phyloP scores from a whole-genome alignment of 768 basidiomycete genomes.

The Russula compacta region DNA sequence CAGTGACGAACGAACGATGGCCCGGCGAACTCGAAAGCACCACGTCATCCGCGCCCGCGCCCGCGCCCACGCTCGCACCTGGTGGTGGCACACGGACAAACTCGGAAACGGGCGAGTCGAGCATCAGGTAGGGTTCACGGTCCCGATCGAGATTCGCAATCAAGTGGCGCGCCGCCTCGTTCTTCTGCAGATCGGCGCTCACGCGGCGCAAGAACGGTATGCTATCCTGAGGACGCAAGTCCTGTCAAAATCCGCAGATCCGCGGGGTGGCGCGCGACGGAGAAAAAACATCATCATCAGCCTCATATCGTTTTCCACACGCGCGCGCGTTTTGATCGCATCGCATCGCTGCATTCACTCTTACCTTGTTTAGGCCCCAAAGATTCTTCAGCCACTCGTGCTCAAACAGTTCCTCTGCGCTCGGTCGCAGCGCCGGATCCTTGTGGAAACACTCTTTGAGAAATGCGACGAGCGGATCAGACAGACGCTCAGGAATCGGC shows the following conservation, averaged over 20 bases:
- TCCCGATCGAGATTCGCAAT: constrained; percentile 32
- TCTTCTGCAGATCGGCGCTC: constrained; percentile 75
- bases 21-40: constrained; percentile 15
- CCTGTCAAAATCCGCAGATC: constrained; percentile 34
- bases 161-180: constrained; percentile 47
- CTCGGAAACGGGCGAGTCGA: constrained; percentile 30
- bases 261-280: too few relatives aligned
- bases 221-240: constrained; percentile 85
- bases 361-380: constrained; percentile 72
- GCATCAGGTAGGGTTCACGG: constrained; percentile 15
- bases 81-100: neutral
- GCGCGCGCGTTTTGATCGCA: neutral
- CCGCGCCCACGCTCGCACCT: neutral
- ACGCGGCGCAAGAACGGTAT: constrained; percentile 92
- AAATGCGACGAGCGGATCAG: constrained; percentile 71
- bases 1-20: neutral
- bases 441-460: constrained; percentile 85
- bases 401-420: constrained; percentile 76
- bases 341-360: constrained; percentile 12
- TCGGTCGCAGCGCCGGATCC: constrained; percentile 73
- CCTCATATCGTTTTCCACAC: too few relatives aligned
- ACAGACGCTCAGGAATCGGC: constrained; percentile 73
- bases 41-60: constrained; percentile 18
- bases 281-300: neutral
- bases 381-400: constrained; percentile 85